Conservation (phyloP, 2,329 filamentous ascomycete genomes). For the Tetracladium maxilliforme region DNA sequence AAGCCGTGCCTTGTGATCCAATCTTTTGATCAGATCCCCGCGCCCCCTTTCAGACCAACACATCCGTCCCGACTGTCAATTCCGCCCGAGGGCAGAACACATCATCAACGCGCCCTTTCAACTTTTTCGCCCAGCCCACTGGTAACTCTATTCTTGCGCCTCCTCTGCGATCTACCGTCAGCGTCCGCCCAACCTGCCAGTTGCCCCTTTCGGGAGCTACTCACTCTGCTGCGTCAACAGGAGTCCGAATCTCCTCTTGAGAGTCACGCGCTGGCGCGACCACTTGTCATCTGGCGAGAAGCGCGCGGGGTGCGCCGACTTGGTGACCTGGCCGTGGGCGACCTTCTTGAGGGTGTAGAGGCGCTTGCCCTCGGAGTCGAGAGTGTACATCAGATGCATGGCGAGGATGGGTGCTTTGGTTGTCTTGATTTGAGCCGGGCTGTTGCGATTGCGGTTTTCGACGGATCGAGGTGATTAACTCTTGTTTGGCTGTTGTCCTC, state of each 20-base stretch:
- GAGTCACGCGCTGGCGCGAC: slow-evolving; percentile 84
- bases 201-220: slow-evolving; percentile 9
- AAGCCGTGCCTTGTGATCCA: background rate
- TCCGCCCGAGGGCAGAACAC: no score
- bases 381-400: slow-evolving; percentile 76
- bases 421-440: background rate
- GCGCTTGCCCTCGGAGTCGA: slow-evolving; percentile 71
- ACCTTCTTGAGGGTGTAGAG: slow-evolving; percentile 94
- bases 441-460: background rate
- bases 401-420: slow-evolving; percentile 2
- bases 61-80: background rate
- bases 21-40: background rate
- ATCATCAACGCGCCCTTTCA: no score
- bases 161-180: slow-evolving; percentile 1
- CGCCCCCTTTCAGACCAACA: background rate
- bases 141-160: no score
- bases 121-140: no score
- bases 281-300: slow-evolving; percentile 99
- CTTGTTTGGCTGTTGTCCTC: no score
- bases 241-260: slow-evolving; percentile 86
- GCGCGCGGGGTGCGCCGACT: slow-evolving; percentile 87
- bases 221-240: slow-evolving; percentile 67
- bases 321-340: slow-evolving; percentile 69
- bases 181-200: no score
- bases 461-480: background rate